phyloP scores from a whole-genome alignment of 805 yeast genomes.

The Candida awuae region DNA sequence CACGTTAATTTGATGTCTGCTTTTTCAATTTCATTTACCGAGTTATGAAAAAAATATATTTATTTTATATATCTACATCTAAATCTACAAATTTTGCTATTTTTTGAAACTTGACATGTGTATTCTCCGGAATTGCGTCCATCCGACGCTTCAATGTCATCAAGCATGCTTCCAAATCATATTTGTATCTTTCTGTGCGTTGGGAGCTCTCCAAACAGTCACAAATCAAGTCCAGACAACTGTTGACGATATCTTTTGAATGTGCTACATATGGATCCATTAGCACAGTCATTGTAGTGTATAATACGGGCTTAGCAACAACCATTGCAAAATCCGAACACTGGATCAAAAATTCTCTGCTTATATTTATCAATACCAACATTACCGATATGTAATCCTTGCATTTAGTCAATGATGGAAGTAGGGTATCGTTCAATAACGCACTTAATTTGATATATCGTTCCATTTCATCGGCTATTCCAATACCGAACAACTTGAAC shows the following conservation, averaged over 20 bases:
- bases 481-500: conserved; percentile 11
- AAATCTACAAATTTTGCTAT: neutral
- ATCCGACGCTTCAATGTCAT: conserved; percentile 10
- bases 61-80: no score
- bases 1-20: no score
- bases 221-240: neutral
- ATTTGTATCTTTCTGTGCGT: conserved; percentile 11
- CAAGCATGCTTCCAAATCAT: conserved; percentile 22
- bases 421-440: conserved; percentile 20
- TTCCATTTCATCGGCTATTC: conserved; percentile 7
- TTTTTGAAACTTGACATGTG: neutral
- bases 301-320: conserved; percentile 16
- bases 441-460: conserved; percentile 14
- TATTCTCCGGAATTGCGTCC: neutral
- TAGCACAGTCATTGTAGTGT: conserved; percentile 19
- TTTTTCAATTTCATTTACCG: neutral
- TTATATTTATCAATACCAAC: conserved; percentile 11
- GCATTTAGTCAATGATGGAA: conserved; percentile 23
- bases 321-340: conserved; percentile 18
- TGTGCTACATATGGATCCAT: conserved; percentile 22
- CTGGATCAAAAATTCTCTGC: conserved; percentile 11
- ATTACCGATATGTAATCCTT: conserved; percentile 21
- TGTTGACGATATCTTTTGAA: conserved; percentile 10
- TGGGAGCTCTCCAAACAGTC: conserved; percentile 2
- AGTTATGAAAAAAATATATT: no score